These are phyloP conservation scores for Hebeloma cylindrosporum DNA, from an alignment of 768 basidiomycete species.

Conservation along the genomic window DNA sequence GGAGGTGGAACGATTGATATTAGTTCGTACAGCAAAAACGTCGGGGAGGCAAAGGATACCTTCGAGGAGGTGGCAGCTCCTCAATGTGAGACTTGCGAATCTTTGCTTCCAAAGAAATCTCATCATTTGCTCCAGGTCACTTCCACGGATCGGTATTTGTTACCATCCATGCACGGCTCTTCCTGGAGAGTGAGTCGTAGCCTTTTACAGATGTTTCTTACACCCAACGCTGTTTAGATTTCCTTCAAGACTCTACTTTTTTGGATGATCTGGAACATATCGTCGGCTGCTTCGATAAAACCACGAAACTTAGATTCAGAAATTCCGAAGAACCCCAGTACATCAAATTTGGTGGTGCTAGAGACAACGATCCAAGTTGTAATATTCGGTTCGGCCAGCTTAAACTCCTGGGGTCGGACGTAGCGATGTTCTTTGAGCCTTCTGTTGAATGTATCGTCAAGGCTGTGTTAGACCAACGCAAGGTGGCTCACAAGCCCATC, in stretches of 20 bases:
- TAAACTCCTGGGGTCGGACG: slow-evolving; percentile 40
- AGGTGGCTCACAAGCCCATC: slow-evolving; percentile 28
- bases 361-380: slow-evolving; percentile 39
- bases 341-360: slow-evolving; percentile 46
- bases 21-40: slow-evolving; percentile 47
- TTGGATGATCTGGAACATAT: slow-evolving; percentile 44
- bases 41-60: slow-evolving; percentile 20
- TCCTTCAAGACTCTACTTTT: slow-evolving; percentile 41
- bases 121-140: slow-evolving; percentile 33
- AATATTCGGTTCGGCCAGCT: slow-evolving; percentile 49
- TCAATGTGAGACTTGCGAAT: slow-evolving; percentile 29
- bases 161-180: slow-evolving; percentile 39
- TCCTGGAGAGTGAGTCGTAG: slow-evolving; percentile 36
- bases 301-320: slow-evolving; percentile 46
- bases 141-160: slow-evolving; percentile 55
- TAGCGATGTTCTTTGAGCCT: slow-evolving; percentile 39
- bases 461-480: slow-evolving; percentile 29
- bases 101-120: neutral
- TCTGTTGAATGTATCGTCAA: slow-evolving; percentile 36
- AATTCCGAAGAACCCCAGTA: slow-evolving; percentile 39
- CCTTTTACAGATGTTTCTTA: neutral
- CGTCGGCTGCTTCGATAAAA: slow-evolving; percentile 43
- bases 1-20: slow-evolving; percentile 63
- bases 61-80: slow-evolving; percentile 52
- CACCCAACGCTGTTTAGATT: slow-evolving; percentile 26